Base-by-base conservation (phyloP, 176 grass and related monocot genomes). In the Oryza brachyantha region DNA sequence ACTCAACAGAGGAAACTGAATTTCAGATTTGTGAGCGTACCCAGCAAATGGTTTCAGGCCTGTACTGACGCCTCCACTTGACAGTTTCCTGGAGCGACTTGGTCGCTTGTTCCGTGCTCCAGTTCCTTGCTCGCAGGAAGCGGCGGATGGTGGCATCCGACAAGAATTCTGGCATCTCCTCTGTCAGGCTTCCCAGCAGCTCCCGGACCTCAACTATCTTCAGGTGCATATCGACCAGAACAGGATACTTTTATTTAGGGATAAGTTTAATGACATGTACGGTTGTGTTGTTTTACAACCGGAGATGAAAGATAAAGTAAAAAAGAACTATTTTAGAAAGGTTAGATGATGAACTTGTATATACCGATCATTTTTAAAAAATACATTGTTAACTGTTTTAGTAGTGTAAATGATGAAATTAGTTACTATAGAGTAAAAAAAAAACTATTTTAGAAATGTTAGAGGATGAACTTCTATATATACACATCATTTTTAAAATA, bases 11-110 rank as follows among this genome's bases (percentile, higher is more conserved):
- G 11, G 3, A n/a, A 39, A n/a, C n/a, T 13, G 14, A 1, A 50
- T 50, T 50, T 50, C 5, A 48, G 21, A 26, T 2, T 22, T 50
- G 46, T 50, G 17, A 19, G 52, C 0, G 9, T 3, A 91, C 85
- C 89, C 85, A 91, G 12, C 78, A 34, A 74, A 91, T 91, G 13
- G 32, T 16, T 7, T 88, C 81, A 9, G 85, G 89, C 52, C 73
- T 80, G 66, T 81, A 81, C 46, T 88, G 32, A 45, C 75, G 74
- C 70, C 89, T 85, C 89, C 89, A 91, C 27, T 83, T 85, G 50
- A 80, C 43, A 43, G 83, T 71, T 36, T 88, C 83, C 57, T 84
- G 86, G 3, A 92, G 79, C 42, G 38, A 13, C 73, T 88, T 88
- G 57, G 58, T 55, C 4, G 83, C 79, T 27, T 83, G 73, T 7